Base-by-base conservation (phyloP, 2,329 filamentous ascomycete genomes). In the Mariannaea elegans region DNA sequence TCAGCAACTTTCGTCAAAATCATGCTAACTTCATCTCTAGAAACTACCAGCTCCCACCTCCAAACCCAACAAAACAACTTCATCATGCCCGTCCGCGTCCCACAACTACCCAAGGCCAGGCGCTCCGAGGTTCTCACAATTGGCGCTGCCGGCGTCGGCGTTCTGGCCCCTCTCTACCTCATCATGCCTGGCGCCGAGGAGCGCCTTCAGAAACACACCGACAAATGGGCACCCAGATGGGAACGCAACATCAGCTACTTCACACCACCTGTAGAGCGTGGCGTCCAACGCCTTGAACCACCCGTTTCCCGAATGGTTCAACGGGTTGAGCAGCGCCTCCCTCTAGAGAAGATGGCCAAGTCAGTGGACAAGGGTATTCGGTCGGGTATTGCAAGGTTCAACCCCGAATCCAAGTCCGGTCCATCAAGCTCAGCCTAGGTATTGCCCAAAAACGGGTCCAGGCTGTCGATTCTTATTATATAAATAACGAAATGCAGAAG, bases 151-250 rank as follows among this genome's bases (percentile, higher is more conserved):
- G 83, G 84, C 60, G 76, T 85, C 59, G 79, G 75, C 45, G 82
- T 79, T 65, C 80, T 87, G 55, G 80, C 84, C 1, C 85, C 85
- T 24, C 79, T 87, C 68, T 86, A 85, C 76, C 78, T 87, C 68
- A 77, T 86, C 69, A 77, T 85, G 57, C 85, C 84, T 23, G 83
- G 84, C 32, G 82, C 83, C 59, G 81, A 85, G 64, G 82, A 86
- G 72, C 80, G 80, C 41, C 71, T 87, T 32, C 80, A 82, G 53
- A 74, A 75, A 21, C 83, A 86, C 72, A 87, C 85, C 3, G 76
- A 78, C 59, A 81, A 82, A 67, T 87, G 85, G 85, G 85, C 84
- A 4, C 84, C 84, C 16, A 81, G 83, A 56, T 87, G 85, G 85
- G 84, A 87, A 74, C 78, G 80, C 52, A 86, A 85, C 73, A 81